Conservation (phyloP, 495 filamentous ascomycete genomes). For the Daldinia vernicosa region DNA sequence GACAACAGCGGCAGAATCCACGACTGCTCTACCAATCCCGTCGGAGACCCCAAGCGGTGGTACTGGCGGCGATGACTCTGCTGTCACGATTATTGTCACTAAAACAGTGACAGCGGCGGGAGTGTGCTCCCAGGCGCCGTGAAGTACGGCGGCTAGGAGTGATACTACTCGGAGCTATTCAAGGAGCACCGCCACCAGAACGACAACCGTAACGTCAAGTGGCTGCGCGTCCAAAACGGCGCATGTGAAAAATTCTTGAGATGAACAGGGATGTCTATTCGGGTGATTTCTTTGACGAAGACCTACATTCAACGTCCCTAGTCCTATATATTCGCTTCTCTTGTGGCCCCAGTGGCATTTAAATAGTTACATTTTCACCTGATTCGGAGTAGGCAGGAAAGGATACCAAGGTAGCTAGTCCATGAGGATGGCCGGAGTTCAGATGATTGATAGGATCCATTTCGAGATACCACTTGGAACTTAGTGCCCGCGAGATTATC, state of each 20-base stretch:
- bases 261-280: neutral
- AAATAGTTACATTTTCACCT: constrained; percentile 9
- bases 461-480: constrained; percentile 35
- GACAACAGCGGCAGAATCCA: constrained; percentile 11
- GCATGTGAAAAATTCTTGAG: constrained; percentile 23
- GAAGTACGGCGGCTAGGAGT: constrained; percentile 29
- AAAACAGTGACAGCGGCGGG: constrained; percentile 38
- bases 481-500: constrained; percentile 1
- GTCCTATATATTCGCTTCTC: constrained; percentile 28
- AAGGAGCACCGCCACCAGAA: constrained; percentile 28
- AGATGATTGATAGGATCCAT: constrained; percentile 22
- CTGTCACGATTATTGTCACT: constrained; percentile 40
- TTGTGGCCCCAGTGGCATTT: constrained; percentile 33
- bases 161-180: constrained; percentile 16
- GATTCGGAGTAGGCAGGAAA: constrained; percentile 9
- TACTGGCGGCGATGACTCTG: constrained; percentile 10
- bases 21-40: constrained; percentile 25
- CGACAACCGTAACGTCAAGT: constrained; percentile 12
- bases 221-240: constrained; percentile 16
- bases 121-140: constrained; percentile 38
- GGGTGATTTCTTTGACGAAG: neutral
- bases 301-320: neutral
- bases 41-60: constrained; percentile 17
- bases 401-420: constrained; percentile 1
- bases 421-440: constrained; percentile 29